These are phyloP conservation scores for Pseudogymnoascus sp. DNA, from an alignment of 2,329 filamentous ascomycete genomes.

Conservation along the genomic window DNA sequence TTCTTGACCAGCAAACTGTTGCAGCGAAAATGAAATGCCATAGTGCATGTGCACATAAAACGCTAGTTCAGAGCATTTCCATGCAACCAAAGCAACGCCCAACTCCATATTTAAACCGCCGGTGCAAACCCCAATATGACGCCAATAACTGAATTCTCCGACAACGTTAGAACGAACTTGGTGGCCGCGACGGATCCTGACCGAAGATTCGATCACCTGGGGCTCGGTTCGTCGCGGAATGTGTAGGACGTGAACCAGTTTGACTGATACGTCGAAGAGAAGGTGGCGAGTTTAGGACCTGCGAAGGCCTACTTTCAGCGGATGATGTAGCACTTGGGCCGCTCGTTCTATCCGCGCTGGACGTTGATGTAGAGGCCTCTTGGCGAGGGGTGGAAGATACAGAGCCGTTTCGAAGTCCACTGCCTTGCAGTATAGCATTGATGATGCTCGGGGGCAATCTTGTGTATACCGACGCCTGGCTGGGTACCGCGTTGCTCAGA, in stretches of 20 bases:
- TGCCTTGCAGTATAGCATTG: not conserved
- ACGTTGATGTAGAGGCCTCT: not conserved
- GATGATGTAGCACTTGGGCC: not conserved
- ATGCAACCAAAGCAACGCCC: not conserved
- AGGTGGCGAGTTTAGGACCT: not conserved
- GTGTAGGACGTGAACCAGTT: not conserved
- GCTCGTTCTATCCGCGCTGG: not conserved
- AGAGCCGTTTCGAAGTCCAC: not conserved
- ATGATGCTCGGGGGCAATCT: slow-evolving; percentile 2
- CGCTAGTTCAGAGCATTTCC: not conserved
- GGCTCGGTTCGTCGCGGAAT: not conserved
- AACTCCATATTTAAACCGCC: slow-evolving; percentile 6
- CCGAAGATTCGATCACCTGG: not conserved
- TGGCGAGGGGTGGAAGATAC: not conserved
- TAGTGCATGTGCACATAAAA: slow-evolving; percentile 1
- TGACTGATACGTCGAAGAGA: not conserved
- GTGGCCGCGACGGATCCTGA: not conserved
- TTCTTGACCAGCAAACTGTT: slow-evolving; percentile 8
- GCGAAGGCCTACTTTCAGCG: not conserved
- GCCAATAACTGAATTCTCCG: not conserved
- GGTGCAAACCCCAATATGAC: not conserved
- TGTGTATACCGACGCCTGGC: not conserved
- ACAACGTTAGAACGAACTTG: not conserved
- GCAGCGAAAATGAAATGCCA: not conserved
- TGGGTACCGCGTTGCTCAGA: not conserved